A percentile compares a stretch with the other conserved stretches of the same genome.
Evolutionary conservation across 2,329 filamentous ascomycete species (phyloP).

Genomic region (Penicillium sp.): DNA sequence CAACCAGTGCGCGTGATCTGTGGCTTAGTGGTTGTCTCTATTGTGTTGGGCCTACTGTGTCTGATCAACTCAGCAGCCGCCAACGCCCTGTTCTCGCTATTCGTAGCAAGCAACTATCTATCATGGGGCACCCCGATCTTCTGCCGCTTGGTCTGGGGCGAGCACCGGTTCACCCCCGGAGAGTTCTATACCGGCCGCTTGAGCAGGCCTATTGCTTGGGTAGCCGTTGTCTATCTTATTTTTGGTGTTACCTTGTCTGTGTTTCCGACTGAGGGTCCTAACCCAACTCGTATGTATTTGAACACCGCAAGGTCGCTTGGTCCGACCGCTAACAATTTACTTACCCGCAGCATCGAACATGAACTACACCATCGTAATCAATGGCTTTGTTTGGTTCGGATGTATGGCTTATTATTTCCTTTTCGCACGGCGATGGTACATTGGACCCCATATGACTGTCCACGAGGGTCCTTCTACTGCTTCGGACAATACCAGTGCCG

Average conservation of each 20-base stretch:
- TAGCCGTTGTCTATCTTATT: constrained; percentile 54
- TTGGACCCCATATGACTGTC: constrained; percentile 59
- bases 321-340: background rate
- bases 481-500: background rate
- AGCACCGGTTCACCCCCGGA: constrained; percentile 57
- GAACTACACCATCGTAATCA: constrained; percentile 66
- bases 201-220: constrained; percentile 55
- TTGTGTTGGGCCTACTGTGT: constrained; percentile 58
- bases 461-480: constrained; percentile 23
- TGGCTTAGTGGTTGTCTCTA: constrained; percentile 53
- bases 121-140: constrained; percentile 62
- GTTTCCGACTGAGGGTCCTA: constrained; percentile 58
- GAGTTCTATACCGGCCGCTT: constrained; percentile 59
- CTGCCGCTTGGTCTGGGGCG: constrained; percentile 59
- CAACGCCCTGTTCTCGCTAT: constrained; percentile 56
- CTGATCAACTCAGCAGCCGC: constrained; percentile 60
- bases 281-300: constrained; percentile 46
- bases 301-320: background rate
- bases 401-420: constrained; percentile 57
- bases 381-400: constrained; percentile 59
- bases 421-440: constrained; percentile 62
- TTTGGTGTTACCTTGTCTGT: constrained; percentile 60
- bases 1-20: constrained; percentile 60
- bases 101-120: constrained; percentile 61
- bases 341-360: constrained; percentile 47